Percentiles rank a stretch among this genome's conserved stretches.
Conservation (phyloP, 345 rosid genomes). For the Stellera chamaejasme region DNA sequence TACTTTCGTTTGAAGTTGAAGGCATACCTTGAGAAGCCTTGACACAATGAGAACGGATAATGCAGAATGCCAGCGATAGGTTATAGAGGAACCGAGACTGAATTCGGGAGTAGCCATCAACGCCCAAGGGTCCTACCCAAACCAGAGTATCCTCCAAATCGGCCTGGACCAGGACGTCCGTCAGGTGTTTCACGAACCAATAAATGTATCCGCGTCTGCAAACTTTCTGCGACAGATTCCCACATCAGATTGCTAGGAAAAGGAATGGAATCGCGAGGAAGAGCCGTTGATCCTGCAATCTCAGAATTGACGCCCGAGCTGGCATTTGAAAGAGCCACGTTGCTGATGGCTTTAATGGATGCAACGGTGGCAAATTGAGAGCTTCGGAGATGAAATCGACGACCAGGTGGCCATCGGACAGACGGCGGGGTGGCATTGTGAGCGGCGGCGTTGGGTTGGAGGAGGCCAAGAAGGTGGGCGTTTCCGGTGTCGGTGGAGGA, state of each 20-base stretch:
- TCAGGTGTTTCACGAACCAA: conserved; percentile 27
- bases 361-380: conserved; percentile 19
- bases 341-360: conserved; percentile 6
- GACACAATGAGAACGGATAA: conserved; percentile 12
- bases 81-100: conserved; percentile 15
- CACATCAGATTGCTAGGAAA: conserved; percentile 12
- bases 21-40: conserved; percentile 23
- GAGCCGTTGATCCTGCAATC: conserved; percentile 29
- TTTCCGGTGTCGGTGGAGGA: conserved; percentile 42
- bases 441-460: conserved; percentile 12
- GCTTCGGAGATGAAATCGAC: conserved; percentile 30
- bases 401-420: conserved; percentile 26
- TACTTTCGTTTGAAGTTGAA: neutral
- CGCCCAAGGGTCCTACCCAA: conserved; percentile 41
- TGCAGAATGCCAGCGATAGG: conserved; percentile 15
- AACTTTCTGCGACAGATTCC: conserved; percentile 18
- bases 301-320: conserved; percentile 31
- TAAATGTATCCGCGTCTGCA: conserved; percentile 23
- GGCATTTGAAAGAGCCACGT: conserved; percentile 12
- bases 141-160: conserved; percentile 18
- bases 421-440: neutral
- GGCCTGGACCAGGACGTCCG: conserved; percentile 1
- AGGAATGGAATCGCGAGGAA: conserved; percentile 11
- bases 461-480: conserved; percentile 17
- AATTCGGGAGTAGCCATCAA: conserved; percentile 30